Conservation (phyloP, 768 basidiomycete genomes). For the Russula sp. region DNA sequence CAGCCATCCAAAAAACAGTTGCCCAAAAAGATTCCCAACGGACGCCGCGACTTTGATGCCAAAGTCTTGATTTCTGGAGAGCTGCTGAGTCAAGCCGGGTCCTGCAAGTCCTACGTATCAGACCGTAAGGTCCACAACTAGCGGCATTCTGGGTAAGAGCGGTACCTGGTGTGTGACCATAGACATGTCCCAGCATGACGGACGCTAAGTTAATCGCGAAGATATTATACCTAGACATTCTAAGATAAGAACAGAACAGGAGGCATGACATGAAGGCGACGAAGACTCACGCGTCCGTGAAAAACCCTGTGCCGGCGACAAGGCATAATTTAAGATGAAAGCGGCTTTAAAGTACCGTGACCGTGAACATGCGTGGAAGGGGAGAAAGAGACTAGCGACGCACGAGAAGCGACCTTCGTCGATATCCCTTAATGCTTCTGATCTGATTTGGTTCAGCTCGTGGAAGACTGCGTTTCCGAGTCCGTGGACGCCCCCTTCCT, state of each 20-base stretch:
- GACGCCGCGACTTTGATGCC: slow-evolving; percentile 45
- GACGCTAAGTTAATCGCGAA: slow-evolving; percentile 88
- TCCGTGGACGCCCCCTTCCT: not conserved
- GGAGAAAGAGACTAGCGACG: slow-evolving; percentile 31
- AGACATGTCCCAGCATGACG: slow-evolving; percentile 80
- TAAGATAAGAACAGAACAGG: not conserved
- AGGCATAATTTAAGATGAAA: slow-evolving; percentile 49
- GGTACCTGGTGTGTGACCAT: slow-evolving; percentile 42
- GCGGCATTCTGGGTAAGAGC: not conserved
- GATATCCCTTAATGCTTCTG: slow-evolving; percentile 78
- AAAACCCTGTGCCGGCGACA: slow-evolving; percentile 79
- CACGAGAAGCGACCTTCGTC: slow-evolving; percentile 85
- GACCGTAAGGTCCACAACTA: too few relatives aligned
- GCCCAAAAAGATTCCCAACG: slow-evolving; percentile 43
- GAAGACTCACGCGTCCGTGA: slow-evolving; percentile 71
- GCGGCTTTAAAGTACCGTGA: slow-evolving; percentile 34
- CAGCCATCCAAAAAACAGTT: slow-evolving; percentile 46
- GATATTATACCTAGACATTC: slow-evolving; percentile 62
- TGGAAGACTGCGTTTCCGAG: not conserved
- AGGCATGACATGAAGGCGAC: not conserved
- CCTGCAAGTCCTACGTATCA: too few relatives aligned
- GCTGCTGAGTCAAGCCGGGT: not conserved
- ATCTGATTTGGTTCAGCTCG: slow-evolving; percentile 63
- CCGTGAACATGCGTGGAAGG: not conserved
- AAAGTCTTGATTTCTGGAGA: slow-evolving; percentile 32